A percentile compares a stretch with the other conserved stretches of the same genome.
Evolutionary conservation across 805 yeast genomes (phyloP).

Genomic region (Sugiyamaella lignohabitans): DNA sequence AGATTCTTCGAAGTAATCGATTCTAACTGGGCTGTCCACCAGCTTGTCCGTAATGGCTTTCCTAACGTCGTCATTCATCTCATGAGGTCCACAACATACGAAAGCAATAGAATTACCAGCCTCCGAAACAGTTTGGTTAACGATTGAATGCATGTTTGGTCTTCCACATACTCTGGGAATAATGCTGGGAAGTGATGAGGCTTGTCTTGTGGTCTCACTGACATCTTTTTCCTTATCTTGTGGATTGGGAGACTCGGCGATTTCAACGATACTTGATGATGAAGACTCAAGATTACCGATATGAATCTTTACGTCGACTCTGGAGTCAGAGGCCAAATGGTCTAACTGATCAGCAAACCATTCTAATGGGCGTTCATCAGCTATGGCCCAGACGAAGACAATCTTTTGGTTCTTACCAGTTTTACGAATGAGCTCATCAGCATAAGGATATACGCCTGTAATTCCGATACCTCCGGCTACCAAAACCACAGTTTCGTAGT

Average conservation of each 20-base stretch:
- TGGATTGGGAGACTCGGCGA: not conserved
- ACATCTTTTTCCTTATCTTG: not conserved
- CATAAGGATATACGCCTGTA: slow-evolving; percentile 50
- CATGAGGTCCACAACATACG: slow-evolving; percentile 57
- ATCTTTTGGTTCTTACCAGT: slow-evolving; percentile 14
- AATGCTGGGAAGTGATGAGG: not conserved
- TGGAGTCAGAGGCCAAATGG: slow-evolving; percentile 20
- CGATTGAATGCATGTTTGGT: slow-evolving; percentile 45
- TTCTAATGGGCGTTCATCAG: slow-evolving; percentile 23
- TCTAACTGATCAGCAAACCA: slow-evolving; percentile 29
- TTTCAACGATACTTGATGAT: not conserved
- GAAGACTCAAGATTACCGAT: slow-evolving; percentile 21
- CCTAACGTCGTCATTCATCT: slow-evolving; percentile 52
- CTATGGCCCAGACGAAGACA: slow-evolving; percentile 30
- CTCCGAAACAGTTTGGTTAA: slow-evolving; percentile 42
- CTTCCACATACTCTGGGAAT: slow-evolving; percentile 27
- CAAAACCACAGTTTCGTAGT: slow-evolving; percentile 50
- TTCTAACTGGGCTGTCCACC: slow-evolving; percentile 37
- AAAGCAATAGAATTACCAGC: slow-evolving; percentile 43
- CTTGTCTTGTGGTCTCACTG: not conserved
- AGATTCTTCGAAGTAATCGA: slow-evolving; percentile 64
- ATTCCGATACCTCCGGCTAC: slow-evolving; percentile 75
- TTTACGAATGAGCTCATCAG: slow-evolving; percentile 14
- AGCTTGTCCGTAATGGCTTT: slow-evolving; percentile 40
- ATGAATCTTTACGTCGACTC: slow-evolving; percentile 31